Base-by-base conservation (phyloP, 1,139 yeast genomes). In the Yamadazyma sp. region DNA sequence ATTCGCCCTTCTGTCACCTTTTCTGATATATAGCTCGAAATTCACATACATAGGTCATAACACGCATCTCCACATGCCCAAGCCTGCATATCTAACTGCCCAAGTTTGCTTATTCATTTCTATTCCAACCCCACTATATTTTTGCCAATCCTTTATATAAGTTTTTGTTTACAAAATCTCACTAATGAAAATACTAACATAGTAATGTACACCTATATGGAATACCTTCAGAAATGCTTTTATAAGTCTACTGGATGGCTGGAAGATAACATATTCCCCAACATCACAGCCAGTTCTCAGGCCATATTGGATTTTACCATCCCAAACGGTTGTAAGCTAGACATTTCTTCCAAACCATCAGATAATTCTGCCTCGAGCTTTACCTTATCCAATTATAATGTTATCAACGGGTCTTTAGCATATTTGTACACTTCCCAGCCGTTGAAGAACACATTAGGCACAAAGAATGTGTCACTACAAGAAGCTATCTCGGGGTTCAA, bases 401-500 rank as follows among this genome's bases (percentile, higher is more conserved):
- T 76, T 6, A 77, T 92, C 35, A 82, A 83, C 54, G 97, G 97
- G 0, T 85, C 96, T 0, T 57, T 90, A 27, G 82, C 96, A 0
- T 92, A 90, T 54, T 60, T 90, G 15, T 89, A 86, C 59, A 76
- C 92, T 3, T 78, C 90, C 0, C 62, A 67, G 0, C 79, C 85
- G 1, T 59, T 87, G 33, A 59, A 61, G 6, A 67, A 71, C 39
- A 74, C 81, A 4, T 55, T 64, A 40, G 75, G 82, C 0, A 76
- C 92, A 2, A 67, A 64, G 14, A 66, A 70, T 18, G 63, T 85
- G 3, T 72, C 83, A 2, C 65, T 90, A 17, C 88, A 82, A 45
- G 82, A 82, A 33, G 85, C 87, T 2, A 75, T 86, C n/a, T 77
- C 88, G n/a, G 89, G 95, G 0, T 88, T 85, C 56, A 67, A 79